phyloP scores from a whole-genome alignment of 2,329 filamentous ascomycete species.

The Apiospora arundinis region DNA sequence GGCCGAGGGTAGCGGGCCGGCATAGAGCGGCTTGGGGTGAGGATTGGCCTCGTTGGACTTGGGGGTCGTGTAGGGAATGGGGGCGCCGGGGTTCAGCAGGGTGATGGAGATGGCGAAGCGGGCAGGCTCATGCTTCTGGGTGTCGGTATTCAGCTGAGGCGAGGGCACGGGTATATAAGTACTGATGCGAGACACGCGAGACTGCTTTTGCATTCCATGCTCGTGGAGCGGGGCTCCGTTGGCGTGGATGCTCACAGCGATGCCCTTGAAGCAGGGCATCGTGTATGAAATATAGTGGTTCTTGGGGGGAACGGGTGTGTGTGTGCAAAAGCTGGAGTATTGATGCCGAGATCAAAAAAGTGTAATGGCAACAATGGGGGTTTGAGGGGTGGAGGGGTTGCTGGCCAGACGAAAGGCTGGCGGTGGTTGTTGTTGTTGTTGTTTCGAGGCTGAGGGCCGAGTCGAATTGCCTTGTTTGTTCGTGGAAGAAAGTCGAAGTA shows the following conservation, averaged over 20 bases:
- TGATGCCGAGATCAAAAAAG: neutral
- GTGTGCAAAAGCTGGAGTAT: neutral
- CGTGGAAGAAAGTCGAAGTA: constrained; percentile 3
- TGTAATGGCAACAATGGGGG: neutral
- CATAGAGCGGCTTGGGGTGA: constrained; percentile 80
- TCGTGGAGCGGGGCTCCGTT: constrained; percentile 83
- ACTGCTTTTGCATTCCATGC: constrained; percentile 94
- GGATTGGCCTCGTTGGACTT: constrained; percentile 79
- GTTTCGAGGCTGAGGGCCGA: constrained; percentile 11
- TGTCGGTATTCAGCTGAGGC: constrained; percentile 74
- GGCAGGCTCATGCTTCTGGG: constrained; percentile 85
- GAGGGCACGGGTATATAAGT: constrained; percentile 96
- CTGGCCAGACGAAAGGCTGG: neutral
- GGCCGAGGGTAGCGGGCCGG: constrained; percentile 71
- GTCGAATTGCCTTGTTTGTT: constrained; percentile 7
- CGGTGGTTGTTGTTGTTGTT: neutral
- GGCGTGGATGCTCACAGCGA: constrained; percentile 95
- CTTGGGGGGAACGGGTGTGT: neutral
- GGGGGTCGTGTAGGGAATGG: constrained; percentile 91
- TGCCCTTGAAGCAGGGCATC: constrained; percentile 98
- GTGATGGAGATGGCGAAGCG: constrained; percentile 99
- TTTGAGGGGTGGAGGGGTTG: neutral
- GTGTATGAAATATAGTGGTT: constrained; percentile 36
- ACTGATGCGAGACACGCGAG: constrained; percentile 88
- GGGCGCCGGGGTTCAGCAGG: constrained; percentile 83